A percentile compares a stretch with the other conserved stretches of the same genome.
These are phyloP conservation scores for Phytophthora cactorum DNA, from an alignment of 352 stramenopile species.

Conservation along the genomic window DNA sequence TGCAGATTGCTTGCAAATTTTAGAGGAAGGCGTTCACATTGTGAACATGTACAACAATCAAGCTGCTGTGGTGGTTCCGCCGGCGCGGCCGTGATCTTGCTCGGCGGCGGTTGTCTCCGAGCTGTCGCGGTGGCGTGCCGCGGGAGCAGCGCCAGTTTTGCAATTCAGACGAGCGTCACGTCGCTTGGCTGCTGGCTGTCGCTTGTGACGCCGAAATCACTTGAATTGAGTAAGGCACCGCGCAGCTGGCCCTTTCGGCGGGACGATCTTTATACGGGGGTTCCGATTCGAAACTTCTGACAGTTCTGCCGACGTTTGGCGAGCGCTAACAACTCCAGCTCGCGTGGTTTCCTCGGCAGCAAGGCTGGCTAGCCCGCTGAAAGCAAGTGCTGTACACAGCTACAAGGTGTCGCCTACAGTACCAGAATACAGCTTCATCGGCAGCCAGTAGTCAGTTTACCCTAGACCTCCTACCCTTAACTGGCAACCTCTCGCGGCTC, in stretches of 20 bases:
- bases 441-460: slow-evolving; percentile 3
- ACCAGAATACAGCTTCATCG: background rate
- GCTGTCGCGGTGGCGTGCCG: slow-evolving; percentile 1
- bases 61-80: too few species aligned
- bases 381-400: too few species aligned
- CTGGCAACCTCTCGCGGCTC: slow-evolving; percentile 4
- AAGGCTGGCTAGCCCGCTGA: too few species aligned
- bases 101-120: background rate
- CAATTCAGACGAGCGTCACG: slow-evolving; percentile 17
- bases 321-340: background rate
- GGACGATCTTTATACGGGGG: slow-evolving; percentile 8
- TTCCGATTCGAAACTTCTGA: background rate
- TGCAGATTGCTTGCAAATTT: too few species aligned
- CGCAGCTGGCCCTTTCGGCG: slow-evolving; percentile 13
- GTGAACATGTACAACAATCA: too few species aligned
- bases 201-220: slow-evolving; percentile 10
- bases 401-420: too few species aligned
- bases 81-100: too few species aligned
- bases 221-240: slow-evolving; percentile 15
- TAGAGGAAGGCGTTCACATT: too few species aligned
- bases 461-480: slow-evolving; percentile 18
- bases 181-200: slow-evolving; percentile 19
- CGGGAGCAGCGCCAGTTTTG: slow-evolving; percentile 15
- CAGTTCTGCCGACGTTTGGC: background rate
- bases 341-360: background rate